Base-by-base conservation (phyloP, 106 monocot genomes). In the Dendrobium officinale region DNA sequence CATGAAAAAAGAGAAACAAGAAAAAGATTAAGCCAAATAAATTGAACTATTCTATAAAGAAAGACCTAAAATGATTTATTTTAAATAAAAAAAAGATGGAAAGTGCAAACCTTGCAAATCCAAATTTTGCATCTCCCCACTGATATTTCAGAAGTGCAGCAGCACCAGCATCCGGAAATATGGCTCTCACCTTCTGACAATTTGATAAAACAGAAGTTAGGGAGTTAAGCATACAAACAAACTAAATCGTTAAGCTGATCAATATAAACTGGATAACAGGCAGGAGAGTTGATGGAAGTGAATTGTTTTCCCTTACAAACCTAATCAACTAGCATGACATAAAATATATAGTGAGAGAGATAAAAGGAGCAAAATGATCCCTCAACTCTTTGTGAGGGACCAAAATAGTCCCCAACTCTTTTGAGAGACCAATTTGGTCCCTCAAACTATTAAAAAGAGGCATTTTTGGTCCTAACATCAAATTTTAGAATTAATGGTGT, bases 131-230 rank as follows among this genome's bases (percentile, higher is more conserved):
- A 86, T 94, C 94, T 79, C 81, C 88, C 97, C 97, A 98, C 77
- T 88, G 90, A 85, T 90, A 86, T 78, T 90, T 91, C 56, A 98
- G 78, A 86, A 98, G 89, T 77, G 97, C 97, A 79, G 97, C 89
- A 41, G 92, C 92, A 78, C 97, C 97, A 37, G 94, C 88, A 88
- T 94, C 97, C 81, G 97, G 97, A 85, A 98, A 98, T 81, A 98
- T 88, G 72, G 97, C 97, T 82, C 88, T 94, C 47, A 98, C 84
- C 79, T 82, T 98, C 97, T 98, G 77, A 27, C 3, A 80, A 70
- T 78, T 72, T 5, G 74, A 68, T 45, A 73, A 81, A 33, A 72
- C 27, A 72, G 10, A 67, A 67, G 2, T 67, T 26, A 67, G 72
- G 37, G 37, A 33, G 3, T 29, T 26, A 40, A 72, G 33, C 72